These are phyloP conservation scores for Forsythia suspensa DNA, from an alignment of 257 asterid species.

Conservation along the genomic window DNA sequence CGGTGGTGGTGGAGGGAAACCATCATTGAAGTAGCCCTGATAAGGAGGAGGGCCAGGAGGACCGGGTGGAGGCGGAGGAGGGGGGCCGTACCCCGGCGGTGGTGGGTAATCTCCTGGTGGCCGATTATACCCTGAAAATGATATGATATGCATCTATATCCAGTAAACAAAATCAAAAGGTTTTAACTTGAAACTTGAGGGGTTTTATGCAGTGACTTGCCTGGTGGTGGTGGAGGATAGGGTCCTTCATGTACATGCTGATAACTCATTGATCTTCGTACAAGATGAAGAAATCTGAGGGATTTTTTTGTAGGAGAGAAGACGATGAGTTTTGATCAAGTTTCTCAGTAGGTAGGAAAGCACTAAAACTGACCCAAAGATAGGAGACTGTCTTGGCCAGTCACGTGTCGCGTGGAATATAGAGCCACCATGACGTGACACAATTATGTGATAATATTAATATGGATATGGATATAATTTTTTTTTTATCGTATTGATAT, in stretches of 20 bases:
- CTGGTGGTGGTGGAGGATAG: constrained; percentile 35
- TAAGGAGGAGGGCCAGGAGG: constrained; percentile 25
- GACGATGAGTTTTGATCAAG: neutral
- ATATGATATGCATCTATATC: neutral
- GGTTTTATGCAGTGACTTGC: constrained; percentile 5
- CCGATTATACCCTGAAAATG: constrained; percentile 24
- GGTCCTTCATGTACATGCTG: constrained; percentile 39
- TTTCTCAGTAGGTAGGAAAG: too few relatives aligned
- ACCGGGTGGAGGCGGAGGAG: constrained; percentile 26
- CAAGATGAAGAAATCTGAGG: neutral
- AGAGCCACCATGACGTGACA: neutral
- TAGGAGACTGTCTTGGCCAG: neutral
- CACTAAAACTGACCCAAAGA: too few relatives aligned
- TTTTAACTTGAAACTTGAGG: neutral
- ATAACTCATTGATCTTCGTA: constrained; percentile 22
- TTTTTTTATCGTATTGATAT: too few relatives aligned
- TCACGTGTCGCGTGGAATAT: neutral
- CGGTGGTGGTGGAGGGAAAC: constrained; percentile 34
- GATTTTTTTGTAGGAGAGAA: neutral
- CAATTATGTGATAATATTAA: neutral
- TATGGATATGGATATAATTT: neutral
- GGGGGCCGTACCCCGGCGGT: constrained; percentile 19
- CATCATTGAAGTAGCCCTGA: constrained; percentile 40
- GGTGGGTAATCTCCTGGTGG: constrained; percentile 19
- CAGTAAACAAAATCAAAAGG: neutral